A percentile compares a stretch with the other conserved stretches of the same genome.
These are phyloP conservation scores for Cryptococcus jaspeensis DNA, from an alignment of 1,284 basidiomycete genomes.

Conservation along the genomic window DNA sequence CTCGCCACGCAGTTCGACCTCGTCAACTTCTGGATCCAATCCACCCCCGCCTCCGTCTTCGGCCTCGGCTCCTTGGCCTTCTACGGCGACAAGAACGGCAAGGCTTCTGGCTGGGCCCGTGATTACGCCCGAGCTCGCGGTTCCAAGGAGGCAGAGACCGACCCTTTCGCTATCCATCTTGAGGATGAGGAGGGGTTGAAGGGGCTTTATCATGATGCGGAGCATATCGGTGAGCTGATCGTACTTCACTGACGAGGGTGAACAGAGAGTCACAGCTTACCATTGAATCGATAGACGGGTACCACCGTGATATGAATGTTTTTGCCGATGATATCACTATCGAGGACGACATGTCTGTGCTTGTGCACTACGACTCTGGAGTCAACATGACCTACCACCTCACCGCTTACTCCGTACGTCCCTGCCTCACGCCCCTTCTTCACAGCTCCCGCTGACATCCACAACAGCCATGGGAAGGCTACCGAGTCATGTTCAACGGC, in stretches of 20 bases:
- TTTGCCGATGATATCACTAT: constrained; percentile 59
- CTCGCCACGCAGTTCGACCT: constrained; percentile 35
- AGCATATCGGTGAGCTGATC: constrained; percentile 56
- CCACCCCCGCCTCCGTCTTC: constrained; percentile 57
- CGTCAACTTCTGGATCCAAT: constrained; percentile 61
- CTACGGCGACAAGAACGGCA: constrained; percentile 57
- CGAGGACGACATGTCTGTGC: constrained; percentile 60
- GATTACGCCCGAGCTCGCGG: constrained; percentile 55
- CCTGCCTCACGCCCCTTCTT: neutral
- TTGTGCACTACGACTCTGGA: constrained; percentile 57
- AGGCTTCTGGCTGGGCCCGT: constrained; percentile 57
- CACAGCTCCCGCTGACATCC: constrained; percentile 53
- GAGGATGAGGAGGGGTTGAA: constrained; percentile 56
- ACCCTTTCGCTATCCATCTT: constrained; percentile 59
- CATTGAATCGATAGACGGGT: constrained; percentile 44
- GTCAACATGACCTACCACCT: constrained; percentile 61
- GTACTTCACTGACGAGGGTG: neutral
- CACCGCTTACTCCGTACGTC: constrained; percentile 42
- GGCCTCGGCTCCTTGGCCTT: constrained; percentile 58
- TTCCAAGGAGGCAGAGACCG: constrained; percentile 53
- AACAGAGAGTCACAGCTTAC: too few species aligned
- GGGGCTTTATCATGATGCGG: constrained; percentile 53
- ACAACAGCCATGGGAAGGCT: constrained; percentile 54
- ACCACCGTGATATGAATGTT: constrained; percentile 52
- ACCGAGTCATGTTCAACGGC: constrained; percentile 60